Evolutionary conservation across 208 protist species (phyloP).

Genomic region (Acanthamoeba royreba): DNA sequence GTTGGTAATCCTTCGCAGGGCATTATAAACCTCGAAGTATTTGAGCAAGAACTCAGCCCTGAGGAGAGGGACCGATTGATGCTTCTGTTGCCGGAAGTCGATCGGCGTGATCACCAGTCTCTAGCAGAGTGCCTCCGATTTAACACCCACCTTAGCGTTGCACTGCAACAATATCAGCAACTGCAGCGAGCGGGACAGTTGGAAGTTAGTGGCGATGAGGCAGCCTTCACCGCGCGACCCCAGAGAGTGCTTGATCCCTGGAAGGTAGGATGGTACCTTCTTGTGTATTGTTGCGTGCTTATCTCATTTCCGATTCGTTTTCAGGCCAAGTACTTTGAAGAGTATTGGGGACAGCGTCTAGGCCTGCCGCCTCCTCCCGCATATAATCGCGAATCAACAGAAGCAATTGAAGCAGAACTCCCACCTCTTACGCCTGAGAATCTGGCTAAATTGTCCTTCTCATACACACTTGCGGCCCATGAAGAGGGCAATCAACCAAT

Average conservation of each 20-base stretch:
- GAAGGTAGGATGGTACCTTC: background rate
- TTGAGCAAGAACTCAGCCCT: background rate
- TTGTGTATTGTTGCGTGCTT: background rate
- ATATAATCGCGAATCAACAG: background rate
- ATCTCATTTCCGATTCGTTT: background rate
- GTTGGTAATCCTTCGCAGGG: no score
- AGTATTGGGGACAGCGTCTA: slow-evolving; percentile 39
- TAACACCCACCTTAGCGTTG: background rate
- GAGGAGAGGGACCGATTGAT: slow-evolving; percentile 24
- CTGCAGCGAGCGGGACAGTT: slow-evolving; percentile 6
- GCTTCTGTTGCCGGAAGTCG: slow-evolving; percentile 23
- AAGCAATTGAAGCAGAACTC: background rate
- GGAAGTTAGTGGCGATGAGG: background rate
- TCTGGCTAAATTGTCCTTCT: background rate
- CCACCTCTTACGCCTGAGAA: background rate
- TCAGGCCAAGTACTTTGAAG: slow-evolving; percentile 27
- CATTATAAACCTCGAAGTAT: background rate
- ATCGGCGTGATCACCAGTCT: background rate
- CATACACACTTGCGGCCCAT: background rate
- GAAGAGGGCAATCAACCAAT: background rate
- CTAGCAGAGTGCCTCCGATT: slow-evolving; percentile 10
- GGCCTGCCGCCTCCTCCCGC: background rate
- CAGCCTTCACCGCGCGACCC: background rate
- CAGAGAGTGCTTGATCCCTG: background rate
- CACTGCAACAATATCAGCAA: slow-evolving; percentile 12